Base-by-base conservation (phyloP, 2,329 filamentous ascomycete genomes). In the Geosmithia flava region DNA sequence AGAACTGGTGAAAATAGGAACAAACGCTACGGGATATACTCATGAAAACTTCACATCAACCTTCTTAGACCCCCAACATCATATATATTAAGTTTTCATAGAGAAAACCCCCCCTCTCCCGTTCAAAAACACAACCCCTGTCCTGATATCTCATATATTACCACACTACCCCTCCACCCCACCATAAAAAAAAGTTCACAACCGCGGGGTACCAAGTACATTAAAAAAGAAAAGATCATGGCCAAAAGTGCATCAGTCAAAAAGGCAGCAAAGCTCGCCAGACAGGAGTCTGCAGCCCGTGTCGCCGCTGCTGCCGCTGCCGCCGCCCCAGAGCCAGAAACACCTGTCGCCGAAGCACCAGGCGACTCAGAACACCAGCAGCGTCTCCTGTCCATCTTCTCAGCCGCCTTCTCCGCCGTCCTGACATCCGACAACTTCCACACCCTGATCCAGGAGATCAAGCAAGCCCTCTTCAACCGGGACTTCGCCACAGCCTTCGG, bases 401-500 rank as follows among this genome's bases (percentile, higher is more conserved):
- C 74, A 50, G 67, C 76, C 51, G 72, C 85, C 1, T 86, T 93
- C 55, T 58, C 66, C 13, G 62, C 65, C 2, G 61, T 74, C 7
- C 67, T 82, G 46, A 58, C 63, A 8, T 71, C 71, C 2, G 63
- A 67, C 7, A 54, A 57, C n/a, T 71, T 81, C 45, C 63, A 72
- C 29, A 58, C 70, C 1, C 64, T 81, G 3, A 73, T 97, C 19
- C 91, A 95, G 59, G 78, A 83, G 47, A 78, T 97, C 52, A 98
- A 97, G 64, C 74, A 81, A 7, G 87, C 91, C 53, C 73, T 98
- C 8, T 97, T 84, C 62, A 81, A 85, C 50, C 80, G 93, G 30
- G 87, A 97, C 62, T 97, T 97, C 65, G 73, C 74, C 13, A 68
- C 71, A 16, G 91, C 91, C 0, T 98, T 97, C 66, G 81, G 80